Evolutionary conservation across 1,284 basidiomycete species (phyloP), one percentile per base, ranked within the genome.

Genomic region (Erythrobasidium hasegawianum): DNA sequence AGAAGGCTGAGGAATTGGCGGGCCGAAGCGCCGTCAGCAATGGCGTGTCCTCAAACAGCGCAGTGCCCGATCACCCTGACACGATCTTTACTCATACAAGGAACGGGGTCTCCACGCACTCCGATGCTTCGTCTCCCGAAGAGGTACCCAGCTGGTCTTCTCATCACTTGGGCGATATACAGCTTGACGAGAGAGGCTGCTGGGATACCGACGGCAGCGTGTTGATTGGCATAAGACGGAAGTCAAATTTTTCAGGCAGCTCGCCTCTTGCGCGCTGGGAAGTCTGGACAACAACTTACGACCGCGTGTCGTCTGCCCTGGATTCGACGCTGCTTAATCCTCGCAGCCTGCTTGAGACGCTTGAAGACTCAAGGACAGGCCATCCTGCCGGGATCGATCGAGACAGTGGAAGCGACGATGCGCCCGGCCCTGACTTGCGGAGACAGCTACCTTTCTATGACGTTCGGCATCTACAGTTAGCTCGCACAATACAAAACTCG

Each of bases 401-500:
- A n/a, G 29, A 14, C 40, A 38, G 45, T 29, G 14, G 7, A 22
- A 26, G 41, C 26, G 22, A 38, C 4, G 33, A 4, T 11, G 4
- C 10, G 18, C n/a, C 18, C 3, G 16, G 13, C 1, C 2, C 40
- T 22, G n/a, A 24, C 10, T n/a, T 5, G 38, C n/a, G 9, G 11
- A 18, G 26, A 3, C 62, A 49, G 24, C 47, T 65, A 20, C 62
- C 62, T 18, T 65, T 65, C 56, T 52, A 29, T 38, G 13, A 49
- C 16, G 47, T 65, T 14, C 55, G 62, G 11, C 61, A 56, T 27
- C 45, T 58, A 8, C 13, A 20, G 4, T 24, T 40, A 9, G 10
- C 56, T 13, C 26, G 18, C 4, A 47, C 47, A 13, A 45, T 10
- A 16, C 16, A 24, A 16, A 53, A 29, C 16, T 11, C 52, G 45